These are phyloP conservation scores for Phytophthora hybrid DNA, from an alignment of 352 stramenopile species.

Conservation along the genomic window DNA sequence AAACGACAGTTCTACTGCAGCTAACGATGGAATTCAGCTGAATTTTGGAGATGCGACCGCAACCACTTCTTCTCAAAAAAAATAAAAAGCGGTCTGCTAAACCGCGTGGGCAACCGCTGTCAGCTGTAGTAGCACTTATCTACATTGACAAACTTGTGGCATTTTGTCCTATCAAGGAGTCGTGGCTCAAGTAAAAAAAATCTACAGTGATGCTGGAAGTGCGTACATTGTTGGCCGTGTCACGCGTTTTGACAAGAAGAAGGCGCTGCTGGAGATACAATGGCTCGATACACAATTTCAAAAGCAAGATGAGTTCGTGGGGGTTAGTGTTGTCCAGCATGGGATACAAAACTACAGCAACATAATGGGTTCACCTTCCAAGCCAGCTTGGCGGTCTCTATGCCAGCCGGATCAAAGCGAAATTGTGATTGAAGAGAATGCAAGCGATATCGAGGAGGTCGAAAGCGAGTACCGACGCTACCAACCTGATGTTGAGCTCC, in stretches of 20 bases:
- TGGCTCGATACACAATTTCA: background rate
- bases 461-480: background rate
- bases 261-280: background rate
- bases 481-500: background rate
- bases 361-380: background rate
- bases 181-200: background rate
- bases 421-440: background rate
- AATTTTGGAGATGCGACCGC: background rate
- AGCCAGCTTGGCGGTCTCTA: background rate
- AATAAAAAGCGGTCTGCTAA: background rate
- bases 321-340: background rate
- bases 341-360: background rate
- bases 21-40: background rate
- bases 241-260: background rate
- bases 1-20: background rate
- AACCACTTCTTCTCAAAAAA: background rate
- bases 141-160: background rate
- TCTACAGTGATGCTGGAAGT: slow-evolving; percentile 2
- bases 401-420: background rate
- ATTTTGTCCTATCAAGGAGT: background rate
- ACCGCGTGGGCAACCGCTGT: background rate
- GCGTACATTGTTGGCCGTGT: background rate
- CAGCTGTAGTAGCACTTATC: background rate
- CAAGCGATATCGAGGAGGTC: background rate
- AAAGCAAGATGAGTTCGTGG: background rate